These are phyloP conservation scores for Fermentozyma sake DNA, from an alignment of 1,139 yeast genomes.

Conservation along the genomic window DNA sequence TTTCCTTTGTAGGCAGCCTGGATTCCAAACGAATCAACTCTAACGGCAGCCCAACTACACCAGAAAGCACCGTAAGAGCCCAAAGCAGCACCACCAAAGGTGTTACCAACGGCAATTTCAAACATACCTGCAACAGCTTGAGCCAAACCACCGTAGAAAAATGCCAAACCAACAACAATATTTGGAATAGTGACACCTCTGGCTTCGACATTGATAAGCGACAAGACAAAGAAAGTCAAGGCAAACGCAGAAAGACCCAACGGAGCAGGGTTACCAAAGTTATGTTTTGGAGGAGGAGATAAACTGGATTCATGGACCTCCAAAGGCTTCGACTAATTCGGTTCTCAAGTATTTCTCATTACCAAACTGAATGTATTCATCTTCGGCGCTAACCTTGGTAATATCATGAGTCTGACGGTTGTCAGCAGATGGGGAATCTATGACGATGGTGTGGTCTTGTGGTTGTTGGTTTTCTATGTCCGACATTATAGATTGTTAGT, in stretches of 20 bases:
- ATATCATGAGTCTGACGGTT: too few relatives aligned
- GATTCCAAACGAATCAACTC: conserved; percentile 72
- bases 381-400: conserved; percentile 22
- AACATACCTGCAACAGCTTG: conserved; percentile 75
- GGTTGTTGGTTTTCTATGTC: too few relatives aligned
- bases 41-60: conserved; percentile 76
- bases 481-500: too few relatives aligned
- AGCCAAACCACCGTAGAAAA: conserved; percentile 82
- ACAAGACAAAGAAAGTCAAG: conserved; percentile 75
- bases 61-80: conserved; percentile 86
- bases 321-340: conserved; percentile 65
- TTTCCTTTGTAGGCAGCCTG: conserved; percentile 48
- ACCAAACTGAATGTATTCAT: conserved; percentile 69
- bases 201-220: conserved; percentile 52
- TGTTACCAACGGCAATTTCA: conserved; percentile 71
- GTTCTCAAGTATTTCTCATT: conserved; percentile 53
- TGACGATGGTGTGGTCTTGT: too few relatives aligned
- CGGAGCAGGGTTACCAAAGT: conserved; percentile 87
- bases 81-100: conserved; percentile 88
- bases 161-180: conserved; percentile 67
- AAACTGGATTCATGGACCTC: conserved; percentile 70
- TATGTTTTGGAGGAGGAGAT: conserved; percentile 59
- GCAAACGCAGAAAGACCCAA: conserved; percentile 83
- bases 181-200: conserved; percentile 50
- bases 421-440: too few relatives aligned